These are phyloP conservation scores for Williopsis jadinii DNA, from an alignment of 1,139 yeast species.

Conservation along the genomic window DNA sequence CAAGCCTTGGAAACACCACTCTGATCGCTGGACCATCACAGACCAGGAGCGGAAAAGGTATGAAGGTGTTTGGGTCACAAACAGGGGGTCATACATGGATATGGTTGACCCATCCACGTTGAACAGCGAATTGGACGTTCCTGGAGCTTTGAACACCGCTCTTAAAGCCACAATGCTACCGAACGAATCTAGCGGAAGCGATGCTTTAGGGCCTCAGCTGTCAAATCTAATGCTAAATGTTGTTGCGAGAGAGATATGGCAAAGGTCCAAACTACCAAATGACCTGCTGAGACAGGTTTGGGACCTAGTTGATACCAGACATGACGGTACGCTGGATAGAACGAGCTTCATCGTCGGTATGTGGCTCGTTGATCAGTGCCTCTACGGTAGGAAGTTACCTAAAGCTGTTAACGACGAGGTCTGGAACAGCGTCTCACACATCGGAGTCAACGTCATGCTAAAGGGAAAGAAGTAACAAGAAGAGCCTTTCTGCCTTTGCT, in stretches of 20 bases:
- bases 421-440: constrained; percentile 55
- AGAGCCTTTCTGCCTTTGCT: background rate
- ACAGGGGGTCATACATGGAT: constrained; percentile 58
- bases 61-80: constrained; percentile 91
- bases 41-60: constrained; percentile 79
- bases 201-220: constrained; percentile 20
- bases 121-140: constrained; percentile 29
- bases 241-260: constrained; percentile 77
- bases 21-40: constrained; percentile 49
- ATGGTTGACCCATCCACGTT: constrained; percentile 28
- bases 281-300: constrained; percentile 64
- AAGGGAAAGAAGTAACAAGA: constrained; percentile 15
- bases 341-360: constrained; percentile 85
- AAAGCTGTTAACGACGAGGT: constrained; percentile 47
- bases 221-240: constrained; percentile 35
- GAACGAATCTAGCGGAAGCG: background rate
- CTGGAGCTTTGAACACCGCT: constrained; percentile 16
- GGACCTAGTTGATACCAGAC: constrained; percentile 69
- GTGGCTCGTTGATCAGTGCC: constrained; percentile 94
- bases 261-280: constrained; percentile 61
- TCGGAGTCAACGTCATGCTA: constrained; percentile 31
- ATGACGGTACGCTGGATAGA: constrained; percentile 72
- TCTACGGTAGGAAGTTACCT: constrained; percentile 91
- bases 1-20: constrained; percentile 93
- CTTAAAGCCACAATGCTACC: constrained; percentile 17